Evolutionary conservation across 768 basidiomycete species (phyloP).

Genomic region (Jaapia argillacea): DNA sequence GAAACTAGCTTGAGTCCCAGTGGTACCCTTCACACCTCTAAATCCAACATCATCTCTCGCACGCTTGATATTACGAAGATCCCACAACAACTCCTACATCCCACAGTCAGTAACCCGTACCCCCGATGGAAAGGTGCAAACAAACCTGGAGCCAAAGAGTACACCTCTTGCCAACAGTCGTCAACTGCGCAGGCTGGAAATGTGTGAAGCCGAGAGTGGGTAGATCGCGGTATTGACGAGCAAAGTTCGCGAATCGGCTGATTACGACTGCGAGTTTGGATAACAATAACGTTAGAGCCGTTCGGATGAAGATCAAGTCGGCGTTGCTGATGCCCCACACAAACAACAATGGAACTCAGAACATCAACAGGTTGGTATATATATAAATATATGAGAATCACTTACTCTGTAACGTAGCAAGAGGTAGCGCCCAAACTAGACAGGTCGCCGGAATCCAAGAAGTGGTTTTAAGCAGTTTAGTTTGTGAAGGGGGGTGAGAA

Average conservation of each 20-base stretch:
- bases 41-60: conserved; percentile 91
- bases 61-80: conserved; percentile 85
- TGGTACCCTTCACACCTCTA: conserved; percentile 98
- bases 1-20: conserved; percentile 96
- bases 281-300: conserved; percentile 76
- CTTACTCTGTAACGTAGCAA: conserved; percentile 97
- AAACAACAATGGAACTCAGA: background rate
- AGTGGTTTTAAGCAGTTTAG: conserved; percentile 1
- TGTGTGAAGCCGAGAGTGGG: conserved; percentile 97
- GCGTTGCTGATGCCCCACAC: conserved; percentile 59
- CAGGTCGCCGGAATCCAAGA: background rate
- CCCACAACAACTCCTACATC: conserved; percentile 87
- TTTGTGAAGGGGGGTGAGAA: background rate
- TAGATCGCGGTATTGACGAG: conserved; percentile 74
- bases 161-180: conserved; percentile 94
- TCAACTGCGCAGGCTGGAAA: conserved; percentile 97
- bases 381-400: conserved; percentile 9
- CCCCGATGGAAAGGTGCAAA: background rate
- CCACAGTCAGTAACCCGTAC: background rate
- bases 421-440: conserved; percentile 88
- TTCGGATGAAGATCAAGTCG: conserved; percentile 92
- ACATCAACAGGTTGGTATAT: too few relatives aligned
- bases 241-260: conserved; percentile 78
- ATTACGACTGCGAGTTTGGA: conserved; percentile 87
- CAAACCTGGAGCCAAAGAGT: conserved; percentile 91